These are phyloP conservation scores for Phytomonas sp. DNA, from an alignment of 208 protist genomes.

Conservation along the genomic window DNA sequence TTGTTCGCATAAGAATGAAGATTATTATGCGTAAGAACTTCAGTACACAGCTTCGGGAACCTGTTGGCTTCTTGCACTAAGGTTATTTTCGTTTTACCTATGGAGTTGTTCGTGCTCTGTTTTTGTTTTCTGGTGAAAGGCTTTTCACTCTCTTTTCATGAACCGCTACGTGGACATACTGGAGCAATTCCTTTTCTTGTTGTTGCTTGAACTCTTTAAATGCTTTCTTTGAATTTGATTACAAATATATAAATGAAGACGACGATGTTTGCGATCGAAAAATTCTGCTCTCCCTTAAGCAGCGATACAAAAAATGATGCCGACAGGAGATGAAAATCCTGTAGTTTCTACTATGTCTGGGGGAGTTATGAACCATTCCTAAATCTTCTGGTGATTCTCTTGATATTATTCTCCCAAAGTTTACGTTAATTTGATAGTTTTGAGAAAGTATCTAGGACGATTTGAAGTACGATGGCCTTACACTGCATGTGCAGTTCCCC, in stretches of 20 bases:
- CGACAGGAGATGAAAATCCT: neutral
- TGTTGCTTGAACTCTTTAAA: constrained; percentile 1
- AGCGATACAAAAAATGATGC: constrained; percentile 3
- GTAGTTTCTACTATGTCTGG: neutral
- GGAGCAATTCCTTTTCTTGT: constrained; percentile 2
- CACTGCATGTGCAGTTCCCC: neutral
- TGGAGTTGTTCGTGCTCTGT: constrained; percentile 3
- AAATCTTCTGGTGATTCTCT: neutral
- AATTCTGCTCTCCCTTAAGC: neutral
- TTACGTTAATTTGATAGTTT: neutral
- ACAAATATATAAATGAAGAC: constrained; percentile 8
- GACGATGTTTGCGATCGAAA: neutral
- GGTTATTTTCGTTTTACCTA: neutral
- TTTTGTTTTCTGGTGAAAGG: constrained; percentile 8
- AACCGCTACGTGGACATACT: neutral
- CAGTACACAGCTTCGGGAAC: neutral
- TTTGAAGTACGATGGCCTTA: neutral
- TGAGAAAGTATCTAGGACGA: neutral
- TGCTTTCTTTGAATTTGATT: neutral
- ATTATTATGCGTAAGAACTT: neutral
- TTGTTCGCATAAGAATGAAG: neutral
- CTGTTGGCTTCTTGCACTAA: neutral
- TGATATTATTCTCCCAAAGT: neutral
- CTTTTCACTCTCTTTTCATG: constrained; percentile 1
- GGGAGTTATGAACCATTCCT: neutral